phyloP scores from a whole-genome alignment of 345 rosid genomes.

The Murraya koenigii region DNA sequence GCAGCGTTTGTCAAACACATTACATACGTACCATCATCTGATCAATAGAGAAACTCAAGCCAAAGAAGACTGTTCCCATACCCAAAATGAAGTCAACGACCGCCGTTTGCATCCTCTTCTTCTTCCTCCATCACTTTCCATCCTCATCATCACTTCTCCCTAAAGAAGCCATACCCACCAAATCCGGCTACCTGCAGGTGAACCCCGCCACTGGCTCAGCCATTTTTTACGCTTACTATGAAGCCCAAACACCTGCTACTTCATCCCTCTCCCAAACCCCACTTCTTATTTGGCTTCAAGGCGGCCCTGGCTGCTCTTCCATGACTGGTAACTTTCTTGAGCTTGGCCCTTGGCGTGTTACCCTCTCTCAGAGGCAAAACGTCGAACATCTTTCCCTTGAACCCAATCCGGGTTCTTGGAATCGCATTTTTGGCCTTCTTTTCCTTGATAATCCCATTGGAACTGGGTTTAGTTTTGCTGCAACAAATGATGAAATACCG shows the following conservation, averaged over 20 bases:
- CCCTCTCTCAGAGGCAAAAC: slow-evolving; percentile 24
- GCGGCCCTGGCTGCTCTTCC: slow-evolving; percentile 20
- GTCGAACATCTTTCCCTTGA: slow-evolving; percentile 29
- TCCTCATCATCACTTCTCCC: slow-evolving; percentile 39
- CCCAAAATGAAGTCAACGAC: slow-evolving; percentile 15
- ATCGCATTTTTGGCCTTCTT: slow-evolving; percentile 68
- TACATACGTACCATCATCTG: background rate
- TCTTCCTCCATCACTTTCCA: slow-evolving; percentile 19
- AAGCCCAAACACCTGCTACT: slow-evolving; percentile 53
- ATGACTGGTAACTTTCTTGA: slow-evolving; percentile 83
- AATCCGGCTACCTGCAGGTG: slow-evolving; percentile 75
- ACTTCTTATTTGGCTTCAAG: slow-evolving; percentile 63
- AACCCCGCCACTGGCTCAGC: slow-evolving; percentile 48
- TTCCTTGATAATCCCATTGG: slow-evolving; percentile 87
- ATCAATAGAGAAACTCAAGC: background rate
- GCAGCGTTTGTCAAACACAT: too few species aligned
- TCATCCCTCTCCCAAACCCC: slow-evolving; percentile 53
- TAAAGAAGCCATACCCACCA: slow-evolving; percentile 65
- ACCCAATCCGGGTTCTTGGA: slow-evolving; percentile 73
- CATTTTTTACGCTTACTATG: slow-evolving; percentile 76
- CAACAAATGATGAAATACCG: slow-evolving; percentile 54
- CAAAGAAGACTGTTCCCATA: background rate
- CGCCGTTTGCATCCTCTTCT: slow-evolving; percentile 14
- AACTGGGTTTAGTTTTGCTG: slow-evolving; percentile 75
- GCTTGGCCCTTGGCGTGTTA: slow-evolving; percentile 78